Conservation (phyloP, 352 stramenopile species). For the Phytophthora quininea region DNA sequence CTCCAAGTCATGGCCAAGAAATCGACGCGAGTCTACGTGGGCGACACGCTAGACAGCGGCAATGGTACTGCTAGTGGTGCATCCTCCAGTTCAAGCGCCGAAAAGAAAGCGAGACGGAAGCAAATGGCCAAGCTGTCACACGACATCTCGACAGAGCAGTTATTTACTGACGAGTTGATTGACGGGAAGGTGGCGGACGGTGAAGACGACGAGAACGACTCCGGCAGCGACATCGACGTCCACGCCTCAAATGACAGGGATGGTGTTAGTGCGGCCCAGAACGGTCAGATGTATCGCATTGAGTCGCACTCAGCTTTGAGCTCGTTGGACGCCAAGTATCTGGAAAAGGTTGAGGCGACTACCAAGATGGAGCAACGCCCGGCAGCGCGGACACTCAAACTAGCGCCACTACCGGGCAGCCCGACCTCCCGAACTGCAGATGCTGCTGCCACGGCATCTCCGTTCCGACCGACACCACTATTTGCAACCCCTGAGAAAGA, state of each 20-base stretch:
- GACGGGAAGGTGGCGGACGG: constrained; percentile 63
- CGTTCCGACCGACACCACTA: constrained; percentile 10
- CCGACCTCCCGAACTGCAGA: constrained; percentile 16
- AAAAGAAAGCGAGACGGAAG: constrained; percentile 26
- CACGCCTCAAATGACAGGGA: constrained; percentile 6
- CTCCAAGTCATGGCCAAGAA: constrained; percentile 22
- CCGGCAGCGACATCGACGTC: constrained; percentile 34
- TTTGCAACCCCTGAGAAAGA: constrained; percentile 20
- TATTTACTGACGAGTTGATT: constrained; percentile 67
- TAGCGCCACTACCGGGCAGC: constrained; percentile 29
- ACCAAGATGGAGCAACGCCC: constrained; percentile 6
- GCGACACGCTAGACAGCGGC: constrained; percentile 1
- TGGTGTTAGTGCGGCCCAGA: constrained; percentile 2
- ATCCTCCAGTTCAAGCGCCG: constrained; percentile 6
- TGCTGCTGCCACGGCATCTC: not conserved
- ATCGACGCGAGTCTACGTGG: constrained; percentile 29
- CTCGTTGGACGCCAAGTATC: constrained; percentile 53
- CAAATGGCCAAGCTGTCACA: constrained; percentile 45
- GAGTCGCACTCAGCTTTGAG: constrained; percentile 70
- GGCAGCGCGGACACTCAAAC: constrained; percentile 31
- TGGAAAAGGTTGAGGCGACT: constrained; percentile 19
- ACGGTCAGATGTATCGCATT: constrained; percentile 57
- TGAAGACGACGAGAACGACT: constrained; percentile 52
- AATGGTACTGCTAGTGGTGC: too few species aligned
- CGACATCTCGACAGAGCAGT: constrained; percentile 74